A percentile compares a stretch with the other conserved stretches of the same genome.
phyloP scores from a whole-genome alignment of 164 flowering plant species.

The Vitis rotundifolia region DNA sequence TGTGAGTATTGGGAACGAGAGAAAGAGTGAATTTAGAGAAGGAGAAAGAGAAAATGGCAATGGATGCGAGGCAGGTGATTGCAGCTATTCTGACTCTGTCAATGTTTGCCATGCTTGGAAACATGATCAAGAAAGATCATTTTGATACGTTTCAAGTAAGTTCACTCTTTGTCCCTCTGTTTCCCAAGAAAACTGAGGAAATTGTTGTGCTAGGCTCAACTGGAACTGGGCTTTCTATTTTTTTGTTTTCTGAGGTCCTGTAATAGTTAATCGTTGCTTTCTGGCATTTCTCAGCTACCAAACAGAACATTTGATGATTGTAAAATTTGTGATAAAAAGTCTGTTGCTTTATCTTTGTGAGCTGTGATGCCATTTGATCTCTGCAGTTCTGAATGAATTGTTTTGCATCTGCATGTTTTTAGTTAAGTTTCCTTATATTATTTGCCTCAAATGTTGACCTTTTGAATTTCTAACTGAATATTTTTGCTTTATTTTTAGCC shows the following conservation, averaged over 20 bases:
- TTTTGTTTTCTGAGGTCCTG: neutral
- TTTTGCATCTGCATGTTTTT: no score
- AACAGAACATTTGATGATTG: no score
- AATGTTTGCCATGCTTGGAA: constrained; percentile 14
- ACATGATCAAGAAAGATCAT: constrained; percentile 16
- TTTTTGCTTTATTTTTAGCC: no score
- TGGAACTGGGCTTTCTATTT: neutral
- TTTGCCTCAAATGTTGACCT: no score
- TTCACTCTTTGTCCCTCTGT: neutral
- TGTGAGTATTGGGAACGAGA: neutral
- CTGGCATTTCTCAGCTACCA: no score
- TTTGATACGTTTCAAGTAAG: constrained; percentile 8
- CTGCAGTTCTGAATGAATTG: no score
- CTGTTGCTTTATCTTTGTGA: no score
- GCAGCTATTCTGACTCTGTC: constrained; percentile 13
- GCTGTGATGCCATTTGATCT: no score
- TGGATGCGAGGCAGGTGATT: constrained; percentile 11
- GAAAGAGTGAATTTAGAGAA: neutral
- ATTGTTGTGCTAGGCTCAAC: neutral
- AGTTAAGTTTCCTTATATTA: no score
- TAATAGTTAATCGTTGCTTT: no score
- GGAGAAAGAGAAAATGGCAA: neutral
- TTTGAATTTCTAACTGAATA: no score
- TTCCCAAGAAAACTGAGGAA: neutral
- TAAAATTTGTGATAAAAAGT: no score